phyloP scores from a whole-genome alignment of 2,329 filamentous ascomycete species.

The Pestalotiopsis sp. region DNA sequence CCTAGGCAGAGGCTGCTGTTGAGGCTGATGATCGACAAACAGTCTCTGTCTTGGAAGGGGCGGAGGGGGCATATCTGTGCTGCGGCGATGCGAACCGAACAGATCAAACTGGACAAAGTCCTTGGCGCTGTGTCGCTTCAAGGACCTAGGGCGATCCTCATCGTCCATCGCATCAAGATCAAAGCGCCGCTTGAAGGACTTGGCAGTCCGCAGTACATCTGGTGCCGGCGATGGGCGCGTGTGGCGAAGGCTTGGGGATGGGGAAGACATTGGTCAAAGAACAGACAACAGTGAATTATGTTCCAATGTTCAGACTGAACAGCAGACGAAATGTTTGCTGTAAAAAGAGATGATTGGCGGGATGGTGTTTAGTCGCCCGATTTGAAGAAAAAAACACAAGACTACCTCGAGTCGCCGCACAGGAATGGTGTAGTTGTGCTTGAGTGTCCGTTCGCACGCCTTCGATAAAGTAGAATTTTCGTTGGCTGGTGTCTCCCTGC shows the following conservation, averaged over 20 bases:
- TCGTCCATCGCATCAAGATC: slow-evolving; percentile 12
- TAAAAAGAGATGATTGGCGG: no score
- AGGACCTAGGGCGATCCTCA: slow-evolving; percentile 12
- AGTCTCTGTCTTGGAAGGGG: neutral
- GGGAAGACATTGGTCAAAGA: neutral
- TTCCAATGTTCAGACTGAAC: no score
- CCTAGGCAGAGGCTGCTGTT: neutral
- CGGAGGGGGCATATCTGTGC: slow-evolving; percentile 13
- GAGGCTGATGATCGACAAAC: slow-evolving; percentile 17
- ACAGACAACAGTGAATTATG: no score
- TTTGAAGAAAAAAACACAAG: no score
- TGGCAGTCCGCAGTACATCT: slow-evolving; percentile 2
- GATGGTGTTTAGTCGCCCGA: no score
- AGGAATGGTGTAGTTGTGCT: no score
- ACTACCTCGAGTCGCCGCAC: no score
- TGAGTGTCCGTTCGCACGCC: neutral
- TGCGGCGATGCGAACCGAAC: slow-evolving; percentile 13
- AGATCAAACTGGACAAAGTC: slow-evolving; percentile 20
- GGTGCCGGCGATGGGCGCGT: neutral
- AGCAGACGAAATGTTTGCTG: no score
- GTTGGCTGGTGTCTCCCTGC: neutral
- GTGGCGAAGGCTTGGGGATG: neutral
- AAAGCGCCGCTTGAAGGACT: slow-evolving; percentile 18
- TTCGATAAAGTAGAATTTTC: neutral
- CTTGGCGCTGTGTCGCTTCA: slow-evolving; percentile 17